phyloP scores from a whole-genome alignment of 1,139 yeast species.

The Hyphopichia burtonii region DNA sequence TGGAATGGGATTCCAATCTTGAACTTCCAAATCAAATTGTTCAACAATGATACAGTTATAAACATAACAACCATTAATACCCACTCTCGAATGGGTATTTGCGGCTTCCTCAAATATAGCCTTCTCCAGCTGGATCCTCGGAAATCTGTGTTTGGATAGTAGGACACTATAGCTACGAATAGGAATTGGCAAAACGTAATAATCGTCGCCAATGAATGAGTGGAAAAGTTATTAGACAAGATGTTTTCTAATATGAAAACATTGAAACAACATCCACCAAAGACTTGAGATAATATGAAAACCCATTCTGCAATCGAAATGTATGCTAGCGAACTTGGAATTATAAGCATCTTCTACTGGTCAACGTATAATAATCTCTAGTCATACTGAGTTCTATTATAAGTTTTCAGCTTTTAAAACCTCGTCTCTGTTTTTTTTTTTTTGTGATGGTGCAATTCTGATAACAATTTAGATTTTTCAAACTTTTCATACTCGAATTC shows the following conservation, averaged over 20 bases:
- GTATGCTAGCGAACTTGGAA: slow-evolving; percentile 1
- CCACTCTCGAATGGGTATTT: slow-evolving; percentile 52
- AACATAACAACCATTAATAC: slow-evolving; percentile 48
- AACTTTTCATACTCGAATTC: too few species aligned
- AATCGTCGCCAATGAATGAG: slow-evolving; percentile 35
- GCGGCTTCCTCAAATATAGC: slow-evolving; percentile 28
- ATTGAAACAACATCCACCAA: slow-evolving; percentile 75
- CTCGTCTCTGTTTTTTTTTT: neutral
- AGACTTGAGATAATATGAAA: slow-evolving; percentile 32
- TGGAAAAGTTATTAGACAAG: slow-evolving; percentile 19
- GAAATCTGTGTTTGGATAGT: slow-evolving; percentile 28
- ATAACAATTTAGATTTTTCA: too few species aligned
- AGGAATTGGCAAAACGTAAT: slow-evolving; percentile 64
- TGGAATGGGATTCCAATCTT: slow-evolving; percentile 67
- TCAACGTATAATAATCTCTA: too few species aligned
- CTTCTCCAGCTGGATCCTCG: slow-evolving; percentile 15
- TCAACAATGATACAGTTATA: slow-evolving; percentile 52
- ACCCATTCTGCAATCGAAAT: neutral
- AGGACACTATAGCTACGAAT: slow-evolving; percentile 49
- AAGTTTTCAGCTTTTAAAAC: neutral
- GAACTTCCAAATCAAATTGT: slow-evolving; percentile 58
- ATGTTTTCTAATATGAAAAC: slow-evolving; percentile 62
- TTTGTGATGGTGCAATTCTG: neutral
- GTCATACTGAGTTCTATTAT: neutral
- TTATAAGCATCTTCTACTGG: slow-evolving; percentile 1